Base-by-base conservation (phyloP, 225 moss, liverwort and hornwort species). In the Bryoerythrophyllum caledonicum region DNA sequence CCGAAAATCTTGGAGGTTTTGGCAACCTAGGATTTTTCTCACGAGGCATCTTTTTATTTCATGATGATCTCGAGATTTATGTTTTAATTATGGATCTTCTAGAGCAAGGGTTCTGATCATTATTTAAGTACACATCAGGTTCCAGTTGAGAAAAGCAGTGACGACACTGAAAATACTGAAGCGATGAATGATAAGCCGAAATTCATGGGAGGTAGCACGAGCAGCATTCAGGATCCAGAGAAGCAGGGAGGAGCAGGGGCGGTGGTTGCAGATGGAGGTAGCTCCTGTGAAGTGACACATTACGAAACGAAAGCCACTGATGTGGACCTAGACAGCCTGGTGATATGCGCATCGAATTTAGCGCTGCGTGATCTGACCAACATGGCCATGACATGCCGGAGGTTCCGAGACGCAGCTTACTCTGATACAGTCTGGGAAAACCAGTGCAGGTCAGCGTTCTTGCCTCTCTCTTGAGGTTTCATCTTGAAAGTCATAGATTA, bases 401-500 rank as follows among this genome's bases (percentile, higher is more conserved):
- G 77, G n/a, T 90, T 92, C 63, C 80, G 90, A 67, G 79, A 86
- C 74, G 90, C 92, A 44, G 90, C 92, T 8, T 92, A 92, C 65
- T 72, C 84, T 17, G 86, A 90, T 65, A 71, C 69, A 68, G 77
- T 90, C 9, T 92, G 92, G 90, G 88, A 92, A 60, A 79, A 76
- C 38, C 92, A 92, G 48, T 90, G 90, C 92, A 83, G 86, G 90
- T 90, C 70, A 67, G 63, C 49, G 48, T 65, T 48, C 63, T 49
- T 19, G 44, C 44, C 44, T 44, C 14, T 44, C 43, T 14, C 14
- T 10, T 38, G 48, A 49, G 48, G 1, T 49, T 7, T 17, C 48
- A 49, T 49, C 48, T 17, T 17, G 48, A 49, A 46, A 17, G 19
- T 49, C 17, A 1, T 46, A 46, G 16, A 46, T 4, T 16, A 46